Evolutionary conservation across 768 basidiomycete genomes (phyloP), one percentile per base, ranked within the genome.

Genomic region (Lactarius evosmus): DNA sequence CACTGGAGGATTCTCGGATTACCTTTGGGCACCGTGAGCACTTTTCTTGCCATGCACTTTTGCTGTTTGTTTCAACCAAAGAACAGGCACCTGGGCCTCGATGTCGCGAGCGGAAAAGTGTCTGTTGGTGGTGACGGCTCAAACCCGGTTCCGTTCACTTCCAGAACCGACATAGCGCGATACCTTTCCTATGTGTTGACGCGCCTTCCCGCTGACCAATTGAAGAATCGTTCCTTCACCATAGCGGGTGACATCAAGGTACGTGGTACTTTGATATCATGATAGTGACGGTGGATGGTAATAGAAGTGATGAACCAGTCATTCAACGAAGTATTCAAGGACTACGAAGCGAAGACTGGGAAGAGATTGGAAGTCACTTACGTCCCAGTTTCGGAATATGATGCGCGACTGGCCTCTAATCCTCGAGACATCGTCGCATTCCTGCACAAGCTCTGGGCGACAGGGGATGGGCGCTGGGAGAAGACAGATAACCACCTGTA

Each of bases 101-200:
- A 71, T 51, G 9, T 69, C 44, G 25, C 25, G 30, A 61, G 62
- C 17, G 64, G 65, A 14, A 67, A 66, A 22, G 63, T 70, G 17
- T 40, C 56, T 5, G 50, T 71, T 17, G 66, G 51, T 2, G 69
- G 70, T 1, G 50, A 55, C 3, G 70, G 70, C 33, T 61, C 61
- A 17, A 51, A 58, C 22, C 44, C 25, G 4, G 12, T 67, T 12
- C 61, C 68, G 8, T 70, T 49, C 44, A 70, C 68, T 22, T 53
- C 67, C 22, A 63, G 64, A 5, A n/a, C 27, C 19, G 70, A 71
- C 53, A 61, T 69, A 14, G 70, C 70, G 8, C 66, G 69, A 53
- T 70, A 63, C 32, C 19, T 70, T n/a, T 50, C 59, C 6, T 50
- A 71, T 34, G 66, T 63, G n/a, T 53, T 70, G 25, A 68, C 68